Base-by-base conservation (phyloP, 306 rosid species). In the Chamaecrista fasciculata region DNA sequence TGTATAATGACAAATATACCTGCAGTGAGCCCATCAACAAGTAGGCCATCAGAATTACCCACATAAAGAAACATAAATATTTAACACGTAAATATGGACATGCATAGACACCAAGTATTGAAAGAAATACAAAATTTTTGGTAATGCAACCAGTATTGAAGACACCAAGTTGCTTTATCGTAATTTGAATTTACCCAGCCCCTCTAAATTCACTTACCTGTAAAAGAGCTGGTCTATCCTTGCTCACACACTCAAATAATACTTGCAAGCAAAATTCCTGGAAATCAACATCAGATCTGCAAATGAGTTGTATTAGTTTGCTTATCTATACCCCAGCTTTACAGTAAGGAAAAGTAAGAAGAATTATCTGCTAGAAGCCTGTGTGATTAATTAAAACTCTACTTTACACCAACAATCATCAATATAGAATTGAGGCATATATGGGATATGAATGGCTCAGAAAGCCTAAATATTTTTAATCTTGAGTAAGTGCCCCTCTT, bases 251-350 rank as follows among this genome's bases (percentile, higher is more conserved):
- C 82, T 93, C 98, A 66, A 90, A 93, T 81, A 93, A 79, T 59
- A 93, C 96, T 93, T 93, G 98, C 94, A 90, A 86, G 86, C 98
- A 93, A 84, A 90, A 93, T 74, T 93, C 98, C 83, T 86, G 93
- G 89, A 93, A 93, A 82, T 86, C 97, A 73, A 80, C 77, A 79
- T 93, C 92, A 19, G 82, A 80, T 84, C 97, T 93, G 96, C 90
- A 82, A 59, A 67, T 36, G 59, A 29, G 55, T 78, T 37, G 28
- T 46, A 73, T 69, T 55, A 73, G 62, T 28, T 44, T 65, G 64
- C 29, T 70, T 31, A 34, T 16, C 52, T 44, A 80, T 37, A 43
- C 49, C n/a, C 56, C 66, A 40, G 65, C 50, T 40, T 50, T 75
- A 71, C 40, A 42, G 62, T 8, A 59, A 70, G 57, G n/a, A 31